Percentiles rank a stretch among this genome's conserved stretches.
phyloP scores from a whole-genome alignment of 331 rosid genomes.

The Spiraea crenata region DNA sequence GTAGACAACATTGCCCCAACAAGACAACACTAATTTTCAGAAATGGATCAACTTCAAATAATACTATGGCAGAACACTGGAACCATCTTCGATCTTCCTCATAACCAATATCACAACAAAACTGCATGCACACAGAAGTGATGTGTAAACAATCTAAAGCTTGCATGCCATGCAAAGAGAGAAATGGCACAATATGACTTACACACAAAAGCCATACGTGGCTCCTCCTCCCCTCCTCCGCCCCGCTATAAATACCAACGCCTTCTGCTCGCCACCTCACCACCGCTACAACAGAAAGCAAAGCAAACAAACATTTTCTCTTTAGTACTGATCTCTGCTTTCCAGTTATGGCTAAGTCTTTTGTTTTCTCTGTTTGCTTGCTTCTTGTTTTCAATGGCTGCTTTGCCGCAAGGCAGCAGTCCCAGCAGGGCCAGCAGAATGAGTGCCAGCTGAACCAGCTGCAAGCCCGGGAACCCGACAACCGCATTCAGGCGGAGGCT shows the following conservation, averaged over 20 bases:
- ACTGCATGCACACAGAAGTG: slow-evolving; percentile 6
- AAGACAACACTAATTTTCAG: not conserved
- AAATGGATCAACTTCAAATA: not conserved
- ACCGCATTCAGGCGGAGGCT: slow-evolving; percentile 44
- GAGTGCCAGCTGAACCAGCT: slow-evolving; percentile 49
- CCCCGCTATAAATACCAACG: slow-evolving; percentile 35
- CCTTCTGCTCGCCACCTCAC: slow-evolving; percentile 40
- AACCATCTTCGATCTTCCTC: no score
- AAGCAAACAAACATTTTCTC: not conserved
- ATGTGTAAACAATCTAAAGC: slow-evolving; percentile 40
- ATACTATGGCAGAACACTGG: not conserved
- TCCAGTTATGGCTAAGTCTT: slow-evolving; percentile 30
- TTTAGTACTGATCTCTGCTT: not conserved
- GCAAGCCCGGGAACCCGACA: slow-evolving; percentile 50
- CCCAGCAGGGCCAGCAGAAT: slow-evolving; percentile 18
- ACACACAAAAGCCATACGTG: slow-evolving; percentile 27
- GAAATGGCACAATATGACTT: slow-evolving; percentile 39
- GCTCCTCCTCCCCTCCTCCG: slow-evolving; percentile 8
- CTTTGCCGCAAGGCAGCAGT: slow-evolving; percentile 20
- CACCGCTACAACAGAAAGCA: slow-evolving; percentile 3
- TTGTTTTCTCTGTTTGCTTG: slow-evolving; percentile 39
- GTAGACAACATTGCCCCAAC: not conserved
- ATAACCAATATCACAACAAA: no score
- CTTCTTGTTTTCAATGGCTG: slow-evolving; percentile 41
- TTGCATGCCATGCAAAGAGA: slow-evolving; percentile 48